Evolutionary conservation across 345 rosid genomes (phyloP).

Genomic region (Euphorbia lathyris): DNA sequence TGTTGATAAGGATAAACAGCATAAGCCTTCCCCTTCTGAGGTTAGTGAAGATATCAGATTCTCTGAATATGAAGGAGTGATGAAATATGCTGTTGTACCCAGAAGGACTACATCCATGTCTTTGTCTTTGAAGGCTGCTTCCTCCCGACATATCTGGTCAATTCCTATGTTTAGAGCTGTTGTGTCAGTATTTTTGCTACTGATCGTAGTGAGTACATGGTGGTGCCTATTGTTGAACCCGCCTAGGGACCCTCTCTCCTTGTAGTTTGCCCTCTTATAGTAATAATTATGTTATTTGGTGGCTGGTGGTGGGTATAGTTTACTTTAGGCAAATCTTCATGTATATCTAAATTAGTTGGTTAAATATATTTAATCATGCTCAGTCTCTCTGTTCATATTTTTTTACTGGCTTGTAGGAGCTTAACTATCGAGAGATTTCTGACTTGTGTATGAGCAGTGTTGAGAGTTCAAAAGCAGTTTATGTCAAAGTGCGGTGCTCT

Average conservation of each 20-base stretch:
- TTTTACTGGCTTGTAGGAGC: not conserved
- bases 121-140: slow-evolving; percentile 21
- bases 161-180: slow-evolving; percentile 36
- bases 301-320: not conserved
- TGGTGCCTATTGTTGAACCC: slow-evolving; percentile 9
- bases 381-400: not conserved
- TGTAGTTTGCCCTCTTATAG: not conserved
- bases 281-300: not conserved
- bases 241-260: not conserved
- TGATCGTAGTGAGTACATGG: slow-evolving; percentile 33
- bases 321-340: not conserved
- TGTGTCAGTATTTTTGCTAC: slow-evolving; percentile 37
- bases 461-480: too few species aligned
- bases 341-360: not conserved
- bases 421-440: not conserved
- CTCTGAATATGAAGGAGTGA: slow-evolving; percentile 24
- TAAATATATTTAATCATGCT: not conserved
- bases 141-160: slow-evolving; percentile 15
- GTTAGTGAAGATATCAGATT: slow-evolving; percentile 9
- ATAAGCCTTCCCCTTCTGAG: slow-evolving; percentile 7
- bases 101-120: slow-evolving; percentile 12
- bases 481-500: too few species aligned
- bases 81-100: slow-evolving; percentile 1
- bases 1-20: not conserved
- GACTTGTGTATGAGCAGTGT: not conserved